phyloP scores from a whole-genome alignment of 805 yeast genomes.

The Candida berthetii region DNA sequence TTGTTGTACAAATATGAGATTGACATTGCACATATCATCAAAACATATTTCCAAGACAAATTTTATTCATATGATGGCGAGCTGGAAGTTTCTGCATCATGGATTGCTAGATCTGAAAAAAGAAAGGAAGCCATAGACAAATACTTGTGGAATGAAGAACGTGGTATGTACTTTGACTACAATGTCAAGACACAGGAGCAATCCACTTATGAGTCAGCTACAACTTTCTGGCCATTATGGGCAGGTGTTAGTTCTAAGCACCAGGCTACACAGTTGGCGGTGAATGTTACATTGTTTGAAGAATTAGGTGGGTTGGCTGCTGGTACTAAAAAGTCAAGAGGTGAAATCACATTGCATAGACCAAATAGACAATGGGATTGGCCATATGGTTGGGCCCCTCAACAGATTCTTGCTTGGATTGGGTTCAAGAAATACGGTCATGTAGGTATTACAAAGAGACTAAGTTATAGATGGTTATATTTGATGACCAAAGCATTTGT shows the following conservation, averaged over 20 bases:
- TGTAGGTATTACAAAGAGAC: slow-evolving; percentile 53
- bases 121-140: slow-evolving; percentile 54
- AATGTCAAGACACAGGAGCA: slow-evolving; percentile 51
- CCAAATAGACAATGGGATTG: slow-evolving; percentile 98
- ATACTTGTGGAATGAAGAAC: slow-evolving; percentile 79
- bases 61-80: slow-evolving; percentile 32
- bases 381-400: slow-evolving; percentile 99
- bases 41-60: slow-evolving; percentile 45
- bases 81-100: slow-evolving; percentile 41
- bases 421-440: slow-evolving; percentile 75
- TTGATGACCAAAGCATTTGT: slow-evolving; percentile 87
- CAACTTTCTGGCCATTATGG: slow-evolving; percentile 92
- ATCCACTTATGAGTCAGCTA: slow-evolving; percentile 74
- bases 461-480: slow-evolving; percentile 84
- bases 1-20: slow-evolving; percentile 83
- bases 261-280: slow-evolving; percentile 63
- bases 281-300: slow-evolving; percentile 66
- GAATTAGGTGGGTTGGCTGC: slow-evolving; percentile 85
- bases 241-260: slow-evolving; percentile 58
- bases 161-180: slow-evolving; percentile 80
- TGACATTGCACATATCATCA: slow-evolving; percentile 69
- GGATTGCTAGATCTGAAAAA: slow-evolving; percentile 52
- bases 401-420: slow-evolving; percentile 90
- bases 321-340: slow-evolving; percentile 72
- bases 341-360: slow-evolving; percentile 57